These are phyloP conservation scores for Jamesozyma lodderae DNA, from an alignment of 805 yeast species.

Conservation along the genomic window DNA sequence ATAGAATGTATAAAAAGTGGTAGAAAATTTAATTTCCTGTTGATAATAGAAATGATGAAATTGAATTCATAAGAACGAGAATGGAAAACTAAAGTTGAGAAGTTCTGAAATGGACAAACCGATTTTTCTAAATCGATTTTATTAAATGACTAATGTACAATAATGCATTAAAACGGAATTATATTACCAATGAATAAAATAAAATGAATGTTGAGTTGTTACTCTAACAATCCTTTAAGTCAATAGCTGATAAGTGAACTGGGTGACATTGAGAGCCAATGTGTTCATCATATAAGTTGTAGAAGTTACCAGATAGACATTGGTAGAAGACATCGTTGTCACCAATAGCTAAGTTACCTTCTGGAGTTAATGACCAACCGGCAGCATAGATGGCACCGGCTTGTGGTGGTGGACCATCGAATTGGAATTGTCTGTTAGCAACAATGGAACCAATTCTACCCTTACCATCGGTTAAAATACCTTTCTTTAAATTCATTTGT, in stretches of 20 bases:
- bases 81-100: no score
- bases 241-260: slow-evolving; percentile 51
- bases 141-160: not conserved
- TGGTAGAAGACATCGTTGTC: slow-evolving; percentile 54
- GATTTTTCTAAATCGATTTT: no score
- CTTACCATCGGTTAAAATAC: slow-evolving; percentile 46
- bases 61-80: not conserved
- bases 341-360: slow-evolving; percentile 58
- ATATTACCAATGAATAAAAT: not conserved
- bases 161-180: not conserved
- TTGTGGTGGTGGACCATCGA: slow-evolving; percentile 83
- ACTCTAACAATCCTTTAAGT: slow-evolving; percentile 49
- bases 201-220: no score
- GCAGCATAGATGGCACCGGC: slow-evolving; percentile 66
- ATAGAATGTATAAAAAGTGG: no score
- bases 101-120: no score
- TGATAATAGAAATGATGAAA: no score
- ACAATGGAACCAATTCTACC: slow-evolving; percentile 75
- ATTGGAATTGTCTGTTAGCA: slow-evolving; percentile 78
- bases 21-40: no score
- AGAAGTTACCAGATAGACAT: slow-evolving; percentile 66
- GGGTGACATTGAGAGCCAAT: slow-evolving; percentile 55
- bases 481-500: slow-evolving; percentile 43
- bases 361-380: slow-evolving; percentile 52
- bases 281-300: slow-evolving; percentile 63